Conservation (phyloP, 2,329 filamentous ascomycete genomes). For the Aspergillus sp. region DNA sequence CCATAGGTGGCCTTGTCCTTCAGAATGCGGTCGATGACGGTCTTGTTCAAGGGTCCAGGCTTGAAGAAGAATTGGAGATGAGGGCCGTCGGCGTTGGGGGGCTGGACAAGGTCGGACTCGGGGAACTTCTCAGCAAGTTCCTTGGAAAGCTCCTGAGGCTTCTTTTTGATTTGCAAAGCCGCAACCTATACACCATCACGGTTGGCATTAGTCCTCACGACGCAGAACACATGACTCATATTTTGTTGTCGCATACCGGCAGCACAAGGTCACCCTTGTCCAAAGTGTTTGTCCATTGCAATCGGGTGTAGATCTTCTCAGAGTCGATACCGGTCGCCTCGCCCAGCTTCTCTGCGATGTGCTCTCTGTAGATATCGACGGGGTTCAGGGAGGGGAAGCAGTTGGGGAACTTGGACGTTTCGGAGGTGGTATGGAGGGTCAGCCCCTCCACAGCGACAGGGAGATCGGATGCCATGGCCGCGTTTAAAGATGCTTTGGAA, state of each 20-base stretch:
- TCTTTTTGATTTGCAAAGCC: constrained; percentile 50
- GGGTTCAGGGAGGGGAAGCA: constrained; percentile 43
- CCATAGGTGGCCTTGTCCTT: constrained; percentile 55
- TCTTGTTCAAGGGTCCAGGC: constrained; percentile 49
- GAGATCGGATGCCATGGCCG: constrained; percentile 32
- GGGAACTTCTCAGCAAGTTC: constrained; percentile 56
- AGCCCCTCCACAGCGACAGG: constrained; percentile 33
- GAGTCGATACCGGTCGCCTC: constrained; percentile 34
- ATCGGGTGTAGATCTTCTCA: constrained; percentile 33
- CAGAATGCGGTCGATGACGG: constrained; percentile 57
- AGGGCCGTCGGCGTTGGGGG: constrained; percentile 52
- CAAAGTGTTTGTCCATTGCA: constrained; percentile 42
- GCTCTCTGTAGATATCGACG: constrained; percentile 42
- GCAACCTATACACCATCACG: constrained; percentile 26
- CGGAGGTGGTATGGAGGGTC: constrained; percentile 34
- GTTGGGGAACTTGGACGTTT: constrained; percentile 35
- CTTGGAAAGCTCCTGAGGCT: constrained; percentile 52
- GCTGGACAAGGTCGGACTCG: constrained; percentile 53
- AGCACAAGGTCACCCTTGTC: constrained; percentile 45
- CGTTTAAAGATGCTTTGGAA: constrained; percentile 11
- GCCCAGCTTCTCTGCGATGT: constrained; percentile 40
- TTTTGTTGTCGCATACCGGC: constrained; percentile 27
- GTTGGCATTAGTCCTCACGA: too few species aligned
- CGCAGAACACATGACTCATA: neutral
- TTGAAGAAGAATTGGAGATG: constrained; percentile 66